Conservation (phyloP, 2,329 filamentous ascomycete species). For the Apiospora malaysiana region DNA sequence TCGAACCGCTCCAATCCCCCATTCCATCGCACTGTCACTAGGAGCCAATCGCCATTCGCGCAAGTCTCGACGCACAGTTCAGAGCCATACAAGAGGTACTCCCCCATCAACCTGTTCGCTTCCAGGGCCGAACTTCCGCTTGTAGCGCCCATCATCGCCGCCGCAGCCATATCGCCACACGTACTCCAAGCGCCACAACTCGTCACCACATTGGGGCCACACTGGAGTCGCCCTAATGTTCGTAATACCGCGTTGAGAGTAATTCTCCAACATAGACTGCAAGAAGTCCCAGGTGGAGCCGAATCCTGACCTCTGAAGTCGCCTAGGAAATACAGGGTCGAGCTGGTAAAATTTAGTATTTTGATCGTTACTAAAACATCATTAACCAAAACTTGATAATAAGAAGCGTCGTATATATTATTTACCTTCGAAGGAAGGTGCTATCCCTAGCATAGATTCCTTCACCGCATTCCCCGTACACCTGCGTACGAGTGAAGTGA, state of each 20-base stretch:
- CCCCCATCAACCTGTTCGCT: neutral
- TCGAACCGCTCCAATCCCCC: neutral
- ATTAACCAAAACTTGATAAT: no score
- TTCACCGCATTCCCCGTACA: constrained; percentile 5
- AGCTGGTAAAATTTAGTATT: no score
- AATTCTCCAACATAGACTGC: no score
- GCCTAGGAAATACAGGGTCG: neutral
- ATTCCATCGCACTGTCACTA: neutral
- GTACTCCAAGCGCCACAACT: neutral
- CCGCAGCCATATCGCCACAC: neutral
- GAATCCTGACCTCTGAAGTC: no score
- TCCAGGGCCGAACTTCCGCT: neutral
- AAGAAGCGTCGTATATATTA: no score
- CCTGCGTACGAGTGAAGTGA: constrained; percentile 4
- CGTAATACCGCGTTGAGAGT: no score
- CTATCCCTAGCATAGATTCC: no score
- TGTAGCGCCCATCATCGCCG: neutral
- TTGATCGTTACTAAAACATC: no score
- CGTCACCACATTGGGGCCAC: neutral
- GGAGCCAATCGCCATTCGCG: constrained; percentile 6
- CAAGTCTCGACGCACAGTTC: neutral
- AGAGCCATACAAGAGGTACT: neutral
- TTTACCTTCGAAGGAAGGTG: no score
- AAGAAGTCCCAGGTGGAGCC: no score
- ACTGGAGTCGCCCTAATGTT: neutral